phyloP scores from a whole-genome alignment of 345 rosid species.

The Linum tenue region DNA sequence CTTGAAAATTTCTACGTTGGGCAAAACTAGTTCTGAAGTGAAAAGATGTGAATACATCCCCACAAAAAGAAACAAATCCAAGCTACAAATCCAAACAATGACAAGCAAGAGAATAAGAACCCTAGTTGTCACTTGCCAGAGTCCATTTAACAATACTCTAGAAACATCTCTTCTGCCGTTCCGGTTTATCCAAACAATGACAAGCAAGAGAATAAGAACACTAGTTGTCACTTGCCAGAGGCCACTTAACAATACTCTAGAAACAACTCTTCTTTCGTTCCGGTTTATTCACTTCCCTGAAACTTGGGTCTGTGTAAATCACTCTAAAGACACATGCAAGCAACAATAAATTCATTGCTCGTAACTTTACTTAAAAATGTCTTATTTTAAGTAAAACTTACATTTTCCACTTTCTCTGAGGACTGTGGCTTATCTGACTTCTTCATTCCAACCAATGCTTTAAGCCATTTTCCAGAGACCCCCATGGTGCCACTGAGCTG shows the following conservation, averaged over 20 bases:
- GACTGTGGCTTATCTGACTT: slow-evolving; percentile 68
- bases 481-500: slow-evolving; percentile 48
- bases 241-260: too few species aligned
- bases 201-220: neutral
- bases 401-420: slow-evolving; percentile 56
- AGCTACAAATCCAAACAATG: neutral
- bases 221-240: neutral
- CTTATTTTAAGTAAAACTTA: slow-evolving; percentile 21
- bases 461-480: slow-evolving; percentile 90
- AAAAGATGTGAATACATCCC: too few species aligned
- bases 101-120: neutral
- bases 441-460: slow-evolving; percentile 73
- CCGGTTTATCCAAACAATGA: too few species aligned
- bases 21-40: too few species aligned
- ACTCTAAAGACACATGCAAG: neutral
- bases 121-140: neutral
- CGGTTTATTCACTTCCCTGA: too few species aligned
- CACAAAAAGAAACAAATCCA: neutral
- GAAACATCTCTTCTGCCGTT: too few species aligned
- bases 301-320: too few species aligned
- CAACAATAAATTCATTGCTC: neutral
- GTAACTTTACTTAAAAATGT: neutral
- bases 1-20: too few species aligned
- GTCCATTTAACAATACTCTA: too few species aligned
- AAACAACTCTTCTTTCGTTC: too few species aligned